Evolutionary conservation across 208 protist species (phyloP).

Genomic region (Acanthamoeba healyi): DNA sequence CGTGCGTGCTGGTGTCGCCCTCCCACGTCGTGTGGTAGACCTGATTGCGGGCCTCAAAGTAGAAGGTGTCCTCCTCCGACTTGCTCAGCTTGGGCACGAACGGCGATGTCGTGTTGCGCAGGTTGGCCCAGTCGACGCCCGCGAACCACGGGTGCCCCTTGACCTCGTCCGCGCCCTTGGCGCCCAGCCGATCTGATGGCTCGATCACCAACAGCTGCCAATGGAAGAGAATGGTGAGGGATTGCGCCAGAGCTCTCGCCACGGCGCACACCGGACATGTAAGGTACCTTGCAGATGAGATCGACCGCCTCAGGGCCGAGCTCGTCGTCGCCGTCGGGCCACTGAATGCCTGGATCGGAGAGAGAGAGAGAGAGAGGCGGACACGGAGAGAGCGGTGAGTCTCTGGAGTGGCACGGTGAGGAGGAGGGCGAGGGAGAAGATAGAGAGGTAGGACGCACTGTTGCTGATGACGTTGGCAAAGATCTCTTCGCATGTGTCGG

Average conservation of each 20-base stretch:
- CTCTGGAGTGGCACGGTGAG: too few relatives aligned
- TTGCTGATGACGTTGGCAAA: constrained; percentile 88
- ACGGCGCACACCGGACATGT: too few relatives aligned
- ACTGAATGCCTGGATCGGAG: background rate
- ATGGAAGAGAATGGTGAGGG: too few relatives aligned
- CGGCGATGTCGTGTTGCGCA: constrained; percentile 3
- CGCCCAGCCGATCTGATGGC: background rate
- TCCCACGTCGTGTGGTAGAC: constrained; percentile 42
- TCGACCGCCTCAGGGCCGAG: background rate
- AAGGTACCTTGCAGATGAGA: background rate
- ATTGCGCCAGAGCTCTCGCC: too few relatives aligned
- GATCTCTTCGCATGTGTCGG: constrained; percentile 87
- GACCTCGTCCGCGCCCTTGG: constrained; percentile 78
- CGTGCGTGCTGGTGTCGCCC: background rate
- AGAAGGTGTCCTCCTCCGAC: background rate
- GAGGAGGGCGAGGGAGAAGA: background rate
- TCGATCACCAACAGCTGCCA: background rate
- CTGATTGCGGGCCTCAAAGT: background rate
- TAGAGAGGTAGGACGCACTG: background rate
- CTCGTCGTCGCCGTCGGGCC: background rate
- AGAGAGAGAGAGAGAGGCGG: too few relatives aligned
- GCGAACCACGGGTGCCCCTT: constrained; percentile 86
- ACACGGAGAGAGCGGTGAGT: too few relatives aligned
- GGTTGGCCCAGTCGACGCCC: constrained; percentile 83
- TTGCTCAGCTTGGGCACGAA: background rate